Evolutionary conservation across 345 rosid genomes (phyloP).

Genomic region (Microthlaspi erraticum): DNA sequence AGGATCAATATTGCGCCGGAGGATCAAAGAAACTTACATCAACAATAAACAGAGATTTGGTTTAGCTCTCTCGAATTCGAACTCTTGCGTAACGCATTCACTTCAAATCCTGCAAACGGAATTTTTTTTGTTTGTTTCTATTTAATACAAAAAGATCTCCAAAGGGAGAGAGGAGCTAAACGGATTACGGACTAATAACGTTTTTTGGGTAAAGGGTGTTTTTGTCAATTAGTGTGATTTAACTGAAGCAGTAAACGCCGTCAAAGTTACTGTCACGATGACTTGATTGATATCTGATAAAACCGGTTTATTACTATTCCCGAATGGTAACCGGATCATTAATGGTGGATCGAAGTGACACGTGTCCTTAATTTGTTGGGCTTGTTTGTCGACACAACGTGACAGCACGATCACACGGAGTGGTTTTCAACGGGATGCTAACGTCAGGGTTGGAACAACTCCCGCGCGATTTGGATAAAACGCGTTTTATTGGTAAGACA

Average conservation of each 20-base stretch:
- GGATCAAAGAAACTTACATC: conserved; percentile 32
- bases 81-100: conserved; percentile 43
- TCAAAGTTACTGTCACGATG: conserved; percentile 38
- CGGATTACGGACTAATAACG: conserved; percentile 40
- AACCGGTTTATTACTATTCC: conserved; percentile 33
- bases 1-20: neutral
- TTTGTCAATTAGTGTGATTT: conserved; percentile 9
- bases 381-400: conserved; percentile 32
- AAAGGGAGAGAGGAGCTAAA: conserved; percentile 8
- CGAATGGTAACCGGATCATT: conserved; percentile 35
- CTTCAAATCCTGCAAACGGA: conserved; percentile 26
- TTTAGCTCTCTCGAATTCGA: conserved; percentile 24
- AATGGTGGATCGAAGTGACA: neutral
- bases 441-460: conserved; percentile 37
- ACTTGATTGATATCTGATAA: neutral
- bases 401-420: conserved; percentile 47
- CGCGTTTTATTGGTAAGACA: conserved; percentile 45
- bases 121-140: neutral
- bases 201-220: conserved; percentile 40
- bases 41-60: conserved; percentile 34
- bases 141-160: conserved; percentile 24
- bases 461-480: conserved; percentile 39
- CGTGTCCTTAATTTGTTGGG: conserved; percentile 27
- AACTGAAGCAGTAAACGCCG: conserved; percentile 40
- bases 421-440: conserved; percentile 39